Conservation (phyloP, 176 grass and related monocot species). For the Alopecurus myosuroides region DNA sequence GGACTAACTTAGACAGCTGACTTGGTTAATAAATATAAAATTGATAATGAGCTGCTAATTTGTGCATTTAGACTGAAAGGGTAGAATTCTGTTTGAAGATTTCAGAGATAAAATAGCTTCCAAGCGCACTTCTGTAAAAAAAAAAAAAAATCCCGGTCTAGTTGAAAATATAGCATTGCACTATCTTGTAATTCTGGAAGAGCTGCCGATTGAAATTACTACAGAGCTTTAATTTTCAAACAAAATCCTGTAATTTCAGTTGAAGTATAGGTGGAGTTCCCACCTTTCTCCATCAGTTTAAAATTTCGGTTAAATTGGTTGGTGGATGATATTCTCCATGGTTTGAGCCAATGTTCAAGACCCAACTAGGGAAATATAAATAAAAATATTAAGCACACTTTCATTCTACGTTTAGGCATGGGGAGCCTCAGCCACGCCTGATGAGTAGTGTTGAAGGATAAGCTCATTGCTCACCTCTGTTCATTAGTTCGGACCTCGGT, state of each 20-base stretch:
- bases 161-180: background rate
- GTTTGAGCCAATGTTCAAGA: background rate
- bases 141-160: background rate
- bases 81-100: background rate
- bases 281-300: background rate
- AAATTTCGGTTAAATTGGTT: background rate
- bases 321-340: background rate
- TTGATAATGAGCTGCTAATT: background rate
- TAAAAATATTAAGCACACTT: background rate
- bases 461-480: background rate
- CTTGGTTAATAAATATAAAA: background rate
- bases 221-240: background rate
- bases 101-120: background rate
- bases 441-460: background rate
- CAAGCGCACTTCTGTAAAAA: background rate
- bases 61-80: background rate
- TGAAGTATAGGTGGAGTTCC: background rate
- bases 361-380: background rate
- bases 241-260: background rate
- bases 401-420: background rate
- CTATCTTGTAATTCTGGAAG: background rate
- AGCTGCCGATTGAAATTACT: background rate
- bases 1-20: background rate
- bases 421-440: background rate
- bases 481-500: background rate